Base-by-base conservation (phyloP, 208 protist species). In the Trypanosoma boissoni region DNA sequence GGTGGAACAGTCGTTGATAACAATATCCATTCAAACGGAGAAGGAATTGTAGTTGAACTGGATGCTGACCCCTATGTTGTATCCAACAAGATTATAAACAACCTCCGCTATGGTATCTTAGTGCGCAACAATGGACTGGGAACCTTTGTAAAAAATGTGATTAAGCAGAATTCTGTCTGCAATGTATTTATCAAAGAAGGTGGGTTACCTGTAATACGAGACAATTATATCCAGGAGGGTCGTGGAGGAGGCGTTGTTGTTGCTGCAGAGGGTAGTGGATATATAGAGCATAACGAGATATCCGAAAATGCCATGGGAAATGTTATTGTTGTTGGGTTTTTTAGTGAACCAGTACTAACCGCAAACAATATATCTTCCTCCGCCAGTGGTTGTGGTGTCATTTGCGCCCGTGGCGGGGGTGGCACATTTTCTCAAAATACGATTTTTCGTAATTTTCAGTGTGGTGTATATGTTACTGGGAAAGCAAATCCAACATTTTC, bases 71-170 rank as follows among this genome's bases (percentile, higher is more conserved):
- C 88, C 3, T 76, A 74, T 48, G 69, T 95, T 16, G 42, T 67
- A 46, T 59, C 58, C 39, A 95, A 95, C 31, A 58, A 66, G 34
- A 83, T 91, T 32, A 36, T 58, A 3, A 55, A 55, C 32, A 87
- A 72, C 59, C 5, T 72, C 4, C 53, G 72, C 3, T 62, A 62
- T 24, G 80, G 83, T 23, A 59, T 94, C 10, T 21, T 75, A 6
- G 76, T 76, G 8, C 55, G 67, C 24, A 88, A 95, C 64, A 91
- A 95, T 59, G 85, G 72, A 3, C 65, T 92, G 20, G 88, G 88
- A 18, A 82, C 72, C 3, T 90, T 92, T 59, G 45, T 82, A 2
- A 18, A 57, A 27, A 95, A 95, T 75, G 63, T 64, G 14, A 76
- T 95, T 23, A 34, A 32, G 16, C 29, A 77, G 4, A 92, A 81